These are phyloP conservation scores for Umbelopsis vinacea DNA, from an alignment of 192 early-diverging fungal genomes.

Conservation along the genomic window DNA sequence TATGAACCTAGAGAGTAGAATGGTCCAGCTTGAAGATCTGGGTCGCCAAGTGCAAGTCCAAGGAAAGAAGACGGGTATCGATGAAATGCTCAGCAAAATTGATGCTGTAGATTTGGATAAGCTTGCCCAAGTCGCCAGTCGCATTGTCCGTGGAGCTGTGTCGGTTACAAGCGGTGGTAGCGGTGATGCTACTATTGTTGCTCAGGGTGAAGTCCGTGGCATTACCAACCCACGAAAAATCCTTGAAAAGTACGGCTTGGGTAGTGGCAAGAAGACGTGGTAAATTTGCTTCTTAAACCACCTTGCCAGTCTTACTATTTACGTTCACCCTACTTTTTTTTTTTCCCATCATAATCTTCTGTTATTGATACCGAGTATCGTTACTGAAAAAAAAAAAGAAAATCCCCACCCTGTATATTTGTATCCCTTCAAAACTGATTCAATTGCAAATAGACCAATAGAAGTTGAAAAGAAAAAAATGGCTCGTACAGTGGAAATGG, in stretches of 20 bases:
- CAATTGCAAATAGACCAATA: constrained; percentile 23
- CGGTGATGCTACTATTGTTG: constrained; percentile 68
- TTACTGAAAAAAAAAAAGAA: neutral
- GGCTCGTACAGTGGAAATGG: neutral
- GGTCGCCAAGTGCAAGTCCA: constrained; percentile 83
- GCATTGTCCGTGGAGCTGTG: constrained; percentile 69
- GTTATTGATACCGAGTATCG: neutral
- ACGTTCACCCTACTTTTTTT: neutral
- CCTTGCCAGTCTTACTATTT: neutral
- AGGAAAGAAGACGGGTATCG: constrained; percentile 74
- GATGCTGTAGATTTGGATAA: constrained; percentile 77
- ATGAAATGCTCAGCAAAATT: constrained; percentile 81
- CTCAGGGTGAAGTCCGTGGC: constrained; percentile 60
- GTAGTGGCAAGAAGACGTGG: constrained; percentile 29
- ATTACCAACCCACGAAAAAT: constrained; percentile 50
- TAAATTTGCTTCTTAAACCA: neutral
- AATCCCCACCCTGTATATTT: constrained; percentile 11
- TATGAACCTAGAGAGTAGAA: constrained; percentile 92
- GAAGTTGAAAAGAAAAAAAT: neutral
- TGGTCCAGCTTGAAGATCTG: constrained; percentile 95
- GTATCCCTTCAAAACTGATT: constrained; percentile 4
- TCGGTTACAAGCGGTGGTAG: constrained; percentile 57
- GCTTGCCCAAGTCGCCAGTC: constrained; percentile 74
- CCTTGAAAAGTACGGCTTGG: constrained; percentile 57
- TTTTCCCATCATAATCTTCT: neutral